Conservation (phyloP, 176 grass and related monocot species). For the Metroxylon sagu region DNA sequence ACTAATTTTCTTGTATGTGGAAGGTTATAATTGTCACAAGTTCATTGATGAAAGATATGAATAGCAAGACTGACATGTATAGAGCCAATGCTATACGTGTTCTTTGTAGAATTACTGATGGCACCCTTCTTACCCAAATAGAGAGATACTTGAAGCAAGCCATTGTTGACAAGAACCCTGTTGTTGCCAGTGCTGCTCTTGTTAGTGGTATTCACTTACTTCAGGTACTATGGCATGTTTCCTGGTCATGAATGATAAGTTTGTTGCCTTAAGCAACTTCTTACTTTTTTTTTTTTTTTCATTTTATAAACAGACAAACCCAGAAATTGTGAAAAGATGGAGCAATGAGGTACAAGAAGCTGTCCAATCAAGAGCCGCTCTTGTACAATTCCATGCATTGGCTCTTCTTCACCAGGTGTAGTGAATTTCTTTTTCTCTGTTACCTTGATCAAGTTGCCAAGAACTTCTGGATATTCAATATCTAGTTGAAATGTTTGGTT, state of each 20-base stretch:
- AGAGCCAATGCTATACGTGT: slow-evolving; percentile 93
- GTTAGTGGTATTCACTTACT: slow-evolving; percentile 98
- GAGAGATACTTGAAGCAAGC: slow-evolving; percentile 99
- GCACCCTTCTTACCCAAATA: slow-evolving; percentile 93
- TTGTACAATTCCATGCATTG: slow-evolving; percentile 96
- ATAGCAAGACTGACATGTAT: slow-evolving; percentile 99
- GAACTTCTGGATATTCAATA: too few relatives aligned
- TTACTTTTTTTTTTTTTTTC: slow-evolving; percentile 16
- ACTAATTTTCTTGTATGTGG: slow-evolving; percentile 11
- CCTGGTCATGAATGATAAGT: slow-evolving; percentile 1
- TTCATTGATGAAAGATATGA: slow-evolving; percentile 99
- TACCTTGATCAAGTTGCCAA: too few relatives aligned
- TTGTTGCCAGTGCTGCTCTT: slow-evolving; percentile 93
- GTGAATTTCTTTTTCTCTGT: slow-evolving; percentile 3
- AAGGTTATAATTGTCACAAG: slow-evolving; percentile 99
- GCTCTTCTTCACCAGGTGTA: slow-evolving; percentile 93
- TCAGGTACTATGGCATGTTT: slow-evolving; percentile 35
- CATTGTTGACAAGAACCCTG: slow-evolving; percentile 95
- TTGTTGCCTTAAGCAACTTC: not conserved
- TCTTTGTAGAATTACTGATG: slow-evolving; percentile 89
- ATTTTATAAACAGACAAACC: slow-evolving; percentile 49
- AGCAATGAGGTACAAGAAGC: slow-evolving; percentile 99
- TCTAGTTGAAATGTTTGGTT: too few relatives aligned
- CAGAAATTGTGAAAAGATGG: slow-evolving; percentile 97
- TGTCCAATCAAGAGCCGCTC: slow-evolving; percentile 86